Conservation (phyloP, 1,139 yeast genomes). For the Diutina scorzettiae region DNA sequence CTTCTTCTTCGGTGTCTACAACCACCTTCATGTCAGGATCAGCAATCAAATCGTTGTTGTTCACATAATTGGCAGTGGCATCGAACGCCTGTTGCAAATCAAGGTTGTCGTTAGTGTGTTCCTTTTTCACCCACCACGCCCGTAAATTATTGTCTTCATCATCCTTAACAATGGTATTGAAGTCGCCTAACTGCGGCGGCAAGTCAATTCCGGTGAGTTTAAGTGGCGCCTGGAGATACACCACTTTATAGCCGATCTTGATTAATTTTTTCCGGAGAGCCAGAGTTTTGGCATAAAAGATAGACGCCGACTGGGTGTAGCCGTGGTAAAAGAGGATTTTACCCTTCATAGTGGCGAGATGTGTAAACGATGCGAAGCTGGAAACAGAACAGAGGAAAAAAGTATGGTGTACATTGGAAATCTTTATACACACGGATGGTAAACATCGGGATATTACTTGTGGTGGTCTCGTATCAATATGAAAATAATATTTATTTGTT, state of each 20-base stretch:
- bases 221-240: conserved; percentile 1
- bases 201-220: background rate
- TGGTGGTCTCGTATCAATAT: no score
- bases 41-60: conserved; percentile 15
- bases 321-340: conserved; percentile 27
- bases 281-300: conserved; percentile 36
- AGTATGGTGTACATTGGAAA: no score
- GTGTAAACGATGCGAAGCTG: no score
- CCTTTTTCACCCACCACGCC: conserved; percentile 30
- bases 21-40: conserved; percentile 9
- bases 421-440: no score
- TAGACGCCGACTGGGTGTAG: conserved; percentile 29
- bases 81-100: conserved; percentile 20
- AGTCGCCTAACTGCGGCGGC: conserved; percentile 27
- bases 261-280: conserved; percentile 29
- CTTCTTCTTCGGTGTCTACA: conserved; percentile 15
- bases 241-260: conserved; percentile 8
- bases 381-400: no score
- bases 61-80: conserved; percentile 20
- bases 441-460: no score
- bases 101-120: conserved; percentile 13
- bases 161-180: conserved; percentile 18
- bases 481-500: no score
- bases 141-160: conserved; percentile 32
- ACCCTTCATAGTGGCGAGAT: no score